Conservation (phyloP, 305 asterid genomes). For the Fraxinus paxiana region DNA sequence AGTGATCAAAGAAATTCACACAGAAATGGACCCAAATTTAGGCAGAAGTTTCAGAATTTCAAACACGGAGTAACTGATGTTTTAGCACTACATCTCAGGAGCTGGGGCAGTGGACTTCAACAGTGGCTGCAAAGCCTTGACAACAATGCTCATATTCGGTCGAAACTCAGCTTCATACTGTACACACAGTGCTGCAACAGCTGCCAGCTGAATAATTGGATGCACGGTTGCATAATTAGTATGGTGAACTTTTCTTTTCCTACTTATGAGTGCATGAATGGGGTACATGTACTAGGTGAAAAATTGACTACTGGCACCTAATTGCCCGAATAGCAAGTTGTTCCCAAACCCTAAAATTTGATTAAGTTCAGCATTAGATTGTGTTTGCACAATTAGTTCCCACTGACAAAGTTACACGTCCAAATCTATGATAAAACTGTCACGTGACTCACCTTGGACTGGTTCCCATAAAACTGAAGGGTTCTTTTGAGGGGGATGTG, state of each 20-base stretch:
- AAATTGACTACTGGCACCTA: not conserved
- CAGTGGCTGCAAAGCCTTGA: conserved; percentile 47
- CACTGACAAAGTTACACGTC: not conserved
- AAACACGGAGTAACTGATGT: not conserved
- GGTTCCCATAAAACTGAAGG: not conserved
- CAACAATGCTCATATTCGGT: conserved; percentile 49
- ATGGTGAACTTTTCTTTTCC: not conserved
- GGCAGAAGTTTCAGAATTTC: not conserved
- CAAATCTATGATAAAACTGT: not conserved
- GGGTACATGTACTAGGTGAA: not conserved
- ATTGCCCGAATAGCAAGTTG: not conserved
- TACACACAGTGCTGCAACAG: conserved; percentile 46
- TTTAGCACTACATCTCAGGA: not conserved
- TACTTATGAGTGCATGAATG: not conserved
- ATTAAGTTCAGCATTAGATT: not conserved
- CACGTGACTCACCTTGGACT: not conserved
- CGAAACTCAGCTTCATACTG: conserved; percentile 49
- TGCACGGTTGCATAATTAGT: not conserved
- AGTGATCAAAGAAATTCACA: not conserved
- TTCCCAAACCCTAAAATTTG: not conserved
- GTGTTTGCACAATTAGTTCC: not conserved
- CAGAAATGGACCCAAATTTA: not conserved
- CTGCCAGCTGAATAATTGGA: conserved; percentile 39
- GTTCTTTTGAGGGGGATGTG: not conserved
- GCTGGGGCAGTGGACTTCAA: conserved; percentile 19